These are phyloP conservation scores for Arbutus unedo DNA, from an alignment of 148 eudicot genomes.

Conservation along the genomic window DNA sequence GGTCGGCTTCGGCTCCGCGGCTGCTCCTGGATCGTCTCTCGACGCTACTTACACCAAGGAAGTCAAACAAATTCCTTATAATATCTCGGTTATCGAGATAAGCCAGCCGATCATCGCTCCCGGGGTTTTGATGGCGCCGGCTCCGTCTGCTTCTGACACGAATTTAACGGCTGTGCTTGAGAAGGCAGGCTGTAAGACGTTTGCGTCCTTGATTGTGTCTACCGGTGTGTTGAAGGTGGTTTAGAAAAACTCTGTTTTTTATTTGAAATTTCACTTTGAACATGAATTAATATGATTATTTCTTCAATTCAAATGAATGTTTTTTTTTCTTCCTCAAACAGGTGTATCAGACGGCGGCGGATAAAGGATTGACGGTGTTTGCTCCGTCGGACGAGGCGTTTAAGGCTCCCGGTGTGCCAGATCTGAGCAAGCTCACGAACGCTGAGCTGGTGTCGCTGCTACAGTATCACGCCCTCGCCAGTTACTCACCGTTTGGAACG, in stretches of 20 bases:
- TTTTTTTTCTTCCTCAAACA: not conserved
- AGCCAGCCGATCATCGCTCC: slow-evolving; percentile 31
- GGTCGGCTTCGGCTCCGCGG: slow-evolving; percentile 60
- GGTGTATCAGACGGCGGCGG: slow-evolving; percentile 24
- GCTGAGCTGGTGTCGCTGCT: slow-evolving; percentile 61
- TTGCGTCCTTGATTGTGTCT: slow-evolving; percentile 23
- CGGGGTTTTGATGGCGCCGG: slow-evolving; percentile 28
- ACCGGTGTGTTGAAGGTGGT: slow-evolving; percentile 32
- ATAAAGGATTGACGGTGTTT: slow-evolving; percentile 62
- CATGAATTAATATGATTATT: not conserved
- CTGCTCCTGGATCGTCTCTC: slow-evolving; percentile 32
- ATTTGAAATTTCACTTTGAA: not conserved
- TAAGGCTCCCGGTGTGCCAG: slow-evolving; percentile 48
- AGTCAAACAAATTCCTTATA: slow-evolving; percentile 46
- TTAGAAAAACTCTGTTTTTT: too few species aligned
- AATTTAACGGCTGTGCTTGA: slow-evolving; percentile 31
- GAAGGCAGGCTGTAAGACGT: slow-evolving; percentile 38
- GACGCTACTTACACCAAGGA: slow-evolving; percentile 44
- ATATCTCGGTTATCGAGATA: slow-evolving; percentile 38
- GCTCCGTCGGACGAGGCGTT: slow-evolving; percentile 82
- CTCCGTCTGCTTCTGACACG: slow-evolving; percentile 27
- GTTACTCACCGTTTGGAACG: slow-evolving; percentile 58
- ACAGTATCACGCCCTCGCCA: slow-evolving; percentile 59
- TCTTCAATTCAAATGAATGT: not conserved
- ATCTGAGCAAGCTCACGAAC: slow-evolving; percentile 46